Evolutionary conservation across 495 filamentous ascomycete species (phyloP), one percentile per base, ranked within the genome.

Genomic region (Tuber brumale): DNA sequence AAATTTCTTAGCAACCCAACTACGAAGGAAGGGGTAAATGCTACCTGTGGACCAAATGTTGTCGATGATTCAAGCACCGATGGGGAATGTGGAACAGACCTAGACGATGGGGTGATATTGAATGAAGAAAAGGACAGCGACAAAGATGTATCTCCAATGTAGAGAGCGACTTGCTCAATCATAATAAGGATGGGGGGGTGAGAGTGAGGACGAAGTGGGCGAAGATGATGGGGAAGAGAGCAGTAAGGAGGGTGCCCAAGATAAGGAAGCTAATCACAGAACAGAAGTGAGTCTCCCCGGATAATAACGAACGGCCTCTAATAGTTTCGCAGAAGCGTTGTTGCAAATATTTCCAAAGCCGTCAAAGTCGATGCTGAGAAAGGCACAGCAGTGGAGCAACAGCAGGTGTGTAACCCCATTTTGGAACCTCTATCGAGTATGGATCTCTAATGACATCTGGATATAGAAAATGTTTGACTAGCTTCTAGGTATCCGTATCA

Each of bases 401-500:
- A 98, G 84, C 89, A 93, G 39, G 78, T 80, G 71, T 43, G 39
- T 66, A 21, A 14, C 27, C 18, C 18, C 3, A 3, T 35, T 61
- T 71, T 27, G 0, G 51, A 57, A 9, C 57, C 57, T 44, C 41
- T 57, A 0, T 57, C n/a, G n/a, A 6, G n/a, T 57, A 27, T 21
- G 10, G n/a, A 42, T 39, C 31, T 31, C 35, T 76, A 21, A 43
- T 80, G 61, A 75, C 23, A 18, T 70, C 31, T 44, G 3, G 10
- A 8, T 71, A 39, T 44, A 78, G 73, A 89, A 89, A 71, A 90
- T 90, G 14, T 98, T 97, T 82, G 94, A 97, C 77, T 87, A 90
- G 3, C 88, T 98, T 5, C 88, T 98, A 39, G 93, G 95, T 84
- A 88, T 91, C 37, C 90, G 95, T 12, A 97, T 99, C 80, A 91